These are phyloP conservation scores for Agrocybe praecox DNA, from an alignment of 768 basidiomycete genomes.

Conservation along the genomic window DNA sequence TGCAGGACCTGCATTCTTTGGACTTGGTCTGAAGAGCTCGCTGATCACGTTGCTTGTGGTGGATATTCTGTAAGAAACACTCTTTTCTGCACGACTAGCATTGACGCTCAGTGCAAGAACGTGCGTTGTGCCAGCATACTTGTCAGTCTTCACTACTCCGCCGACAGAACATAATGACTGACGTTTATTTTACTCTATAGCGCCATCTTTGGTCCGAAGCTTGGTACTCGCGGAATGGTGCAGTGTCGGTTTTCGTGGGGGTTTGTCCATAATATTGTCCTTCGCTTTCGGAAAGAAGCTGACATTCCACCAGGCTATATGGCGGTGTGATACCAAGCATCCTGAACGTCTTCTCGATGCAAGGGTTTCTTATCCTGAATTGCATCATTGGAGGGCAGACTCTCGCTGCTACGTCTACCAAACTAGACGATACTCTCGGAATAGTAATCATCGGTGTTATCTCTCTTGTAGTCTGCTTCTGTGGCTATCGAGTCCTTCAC, in stretches of 20 bases:
- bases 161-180: neutral
- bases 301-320: slow-evolving; percentile 45
- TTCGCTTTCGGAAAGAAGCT: neutral
- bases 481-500: slow-evolving; percentile 62
- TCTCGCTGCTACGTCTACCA: slow-evolving; percentile 53
- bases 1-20: slow-evolving; percentile 60
- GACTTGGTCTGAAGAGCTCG: slow-evolving; percentile 52
- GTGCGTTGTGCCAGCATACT: slow-evolving; percentile 59
- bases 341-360: slow-evolving; percentile 60
- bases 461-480: slow-evolving; percentile 50
- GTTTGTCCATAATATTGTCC: slow-evolving; percentile 16
- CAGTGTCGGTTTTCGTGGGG: slow-evolving; percentile 46
- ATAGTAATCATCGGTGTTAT: slow-evolving; percentile 43
- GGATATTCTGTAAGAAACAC: slow-evolving; percentile 37
- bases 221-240: slow-evolving; percentile 83
- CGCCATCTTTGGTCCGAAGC: slow-evolving; percentile 74
- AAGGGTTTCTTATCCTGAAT: slow-evolving; percentile 68
- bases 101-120: slow-evolving; percentile 20
- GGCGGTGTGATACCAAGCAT: slow-evolving; percentile 53
- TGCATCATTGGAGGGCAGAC: slow-evolving; percentile 73
- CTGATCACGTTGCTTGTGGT: slow-evolving; percentile 49
- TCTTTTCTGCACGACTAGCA: neutral
- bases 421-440: slow-evolving; percentile 36
- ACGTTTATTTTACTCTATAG: slow-evolving; percentile 23
- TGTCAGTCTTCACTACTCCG: slow-evolving; percentile 40